Percentiles rank a stretch among this genome's conserved stretches.
Evolutionary conservation across 805 yeast species (phyloP).

Genomic region (Phaffomyces antillensis): DNA sequence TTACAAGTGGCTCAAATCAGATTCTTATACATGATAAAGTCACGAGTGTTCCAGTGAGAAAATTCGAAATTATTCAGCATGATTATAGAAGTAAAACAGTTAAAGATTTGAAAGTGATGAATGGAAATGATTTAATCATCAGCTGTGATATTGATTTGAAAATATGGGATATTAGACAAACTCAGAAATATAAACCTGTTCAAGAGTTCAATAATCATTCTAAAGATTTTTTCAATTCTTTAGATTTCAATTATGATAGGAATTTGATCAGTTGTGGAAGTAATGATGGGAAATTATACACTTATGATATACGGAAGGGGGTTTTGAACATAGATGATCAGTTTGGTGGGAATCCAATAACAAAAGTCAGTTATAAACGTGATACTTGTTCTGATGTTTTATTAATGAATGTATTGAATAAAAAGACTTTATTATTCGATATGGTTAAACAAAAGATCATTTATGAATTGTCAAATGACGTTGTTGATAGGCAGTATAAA

Average conservation of each 20-base stretch:
- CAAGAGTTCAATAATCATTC: conserved; percentile 27
- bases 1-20: conserved; percentile 13
- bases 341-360: conserved; percentile 5
- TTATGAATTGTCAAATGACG: neutral
- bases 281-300: conserved; percentile 17
- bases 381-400: neutral
- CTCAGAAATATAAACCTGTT: conserved; percentile 22
- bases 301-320: conserved; percentile 18
- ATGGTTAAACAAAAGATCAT: neutral
- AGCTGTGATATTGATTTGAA: conserved; percentile 19
- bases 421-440: conserved; percentile 3
- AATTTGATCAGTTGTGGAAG: conserved; percentile 13
- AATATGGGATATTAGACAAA: conserved; percentile 11
- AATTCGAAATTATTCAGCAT: conserved; percentile 3
- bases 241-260: conserved; percentile 3
- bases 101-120: conserved; percentile 8
- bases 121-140: conserved; percentile 10
- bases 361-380: conserved; percentile 2
- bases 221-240: conserved; percentile 22
- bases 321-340: conserved; percentile 6
- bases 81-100: conserved; percentile 6
- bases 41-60: conserved; percentile 3
- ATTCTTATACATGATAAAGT: conserved; percentile 11
- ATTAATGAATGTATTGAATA: conserved; percentile 5
- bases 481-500: conserved; percentile 5